Evolutionary conservation across 495 filamentous ascomycete genomes (phyloP), one percentile per base, ranked within the genome.

Genomic region (Hypoxylon perforatum): DNA sequence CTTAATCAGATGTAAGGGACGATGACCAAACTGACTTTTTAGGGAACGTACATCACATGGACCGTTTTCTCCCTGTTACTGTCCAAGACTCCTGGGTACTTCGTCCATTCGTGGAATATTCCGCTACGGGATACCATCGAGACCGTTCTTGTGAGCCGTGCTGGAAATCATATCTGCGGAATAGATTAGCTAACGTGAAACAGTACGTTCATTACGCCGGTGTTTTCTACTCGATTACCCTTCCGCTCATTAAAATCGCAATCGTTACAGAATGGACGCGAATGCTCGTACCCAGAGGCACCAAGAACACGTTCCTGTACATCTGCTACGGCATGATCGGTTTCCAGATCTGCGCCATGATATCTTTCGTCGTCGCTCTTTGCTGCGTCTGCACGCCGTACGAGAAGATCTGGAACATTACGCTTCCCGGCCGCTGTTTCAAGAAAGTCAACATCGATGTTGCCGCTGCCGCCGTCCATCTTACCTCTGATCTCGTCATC

Each of bases 301-400:
- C 60, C 8, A 44, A 71, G 1, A 70, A 76, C 49, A 3, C 64
- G 11, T 67, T 76, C 36, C 69, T 74, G 23, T 78, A 69, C 69
- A 52, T 30, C 38, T 71, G 77, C 30, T 69, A 76, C 15, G 44
- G 6, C 2, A 41, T 78, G 3, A 54, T 78, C 5, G 68, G 65
- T 28, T 44, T 64, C 17, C 74, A 77, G 25, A 58, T 54, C 5
- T 52, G 66, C 4, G 53, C 73, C 38, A 67, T 75, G 21, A 67
- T 69, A n/a, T 67, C 75, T 1, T 69, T 71, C 12, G 65, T 69
- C 36, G 39, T 62, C 12, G 56, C 52, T 38, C 48, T 62, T 0
- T 61, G 57, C 15, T 71, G 81, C 14, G 76, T 81, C 57, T 86
- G 83, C 63, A 65, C 46, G 1, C 84, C 83, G 2, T 70, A 80